These are phyloP conservation scores for Eucommia ulmoides DNA, from an alignment of 257 asterid species.

Conservation along the genomic window DNA sequence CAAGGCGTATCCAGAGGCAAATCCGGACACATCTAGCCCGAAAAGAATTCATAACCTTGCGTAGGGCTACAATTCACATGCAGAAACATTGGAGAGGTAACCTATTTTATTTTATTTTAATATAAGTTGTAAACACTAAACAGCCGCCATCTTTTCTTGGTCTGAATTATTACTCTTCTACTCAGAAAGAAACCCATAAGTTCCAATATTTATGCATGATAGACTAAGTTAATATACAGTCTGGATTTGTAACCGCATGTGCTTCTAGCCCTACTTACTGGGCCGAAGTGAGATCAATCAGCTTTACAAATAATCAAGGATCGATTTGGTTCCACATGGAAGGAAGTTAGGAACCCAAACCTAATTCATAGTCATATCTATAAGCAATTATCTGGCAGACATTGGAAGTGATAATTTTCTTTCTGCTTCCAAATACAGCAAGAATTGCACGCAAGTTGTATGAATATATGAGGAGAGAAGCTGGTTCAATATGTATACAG, in stretches of 20 bases:
- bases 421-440: conserved; percentile 32
- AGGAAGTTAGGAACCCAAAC: not conserved
- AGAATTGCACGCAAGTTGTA: conserved; percentile 57
- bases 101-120: not conserved
- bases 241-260: not conserved
- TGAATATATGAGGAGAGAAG: conserved; percentile 67
- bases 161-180: not conserved
- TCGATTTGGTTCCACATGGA: not conserved
- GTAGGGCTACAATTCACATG: conserved; percentile 50
- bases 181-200: not conserved
- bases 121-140: not conserved
- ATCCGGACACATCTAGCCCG: conserved; percentile 64
- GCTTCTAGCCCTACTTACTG: not conserved
- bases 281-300: not conserved
- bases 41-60: conserved; percentile 54
- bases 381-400: not conserved
- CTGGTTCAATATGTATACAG: conserved; percentile 81
- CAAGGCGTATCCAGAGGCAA: conserved; percentile 74
- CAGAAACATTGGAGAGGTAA: conserved; percentile 91
- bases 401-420: not conserved
- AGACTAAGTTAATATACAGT: no score
- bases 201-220: not conserved
- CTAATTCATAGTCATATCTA: not conserved
- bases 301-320: not conserved
- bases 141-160: not conserved